These are phyloP conservation scores for Thermoascus crustaceus DNA, from an alignment of 2,329 filamentous ascomycete species.

Conservation along the genomic window DNA sequence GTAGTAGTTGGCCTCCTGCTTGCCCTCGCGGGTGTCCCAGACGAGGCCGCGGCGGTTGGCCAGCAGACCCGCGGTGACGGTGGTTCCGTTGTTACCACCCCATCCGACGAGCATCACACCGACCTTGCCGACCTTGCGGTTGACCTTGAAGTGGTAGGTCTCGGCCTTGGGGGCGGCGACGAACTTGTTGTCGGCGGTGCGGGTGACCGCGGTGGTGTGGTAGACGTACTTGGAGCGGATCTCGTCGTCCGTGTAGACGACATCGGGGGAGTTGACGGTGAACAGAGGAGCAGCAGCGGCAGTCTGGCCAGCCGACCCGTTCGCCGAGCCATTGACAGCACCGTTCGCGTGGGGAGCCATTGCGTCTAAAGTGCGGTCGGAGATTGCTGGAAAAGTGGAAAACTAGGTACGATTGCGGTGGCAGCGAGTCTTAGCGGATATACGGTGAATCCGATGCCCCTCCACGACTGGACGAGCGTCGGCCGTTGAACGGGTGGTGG, in stretches of 20 bases:
- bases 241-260: slow-evolving; percentile 76
- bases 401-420: slow-evolving; percentile 42
- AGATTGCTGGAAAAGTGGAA: slow-evolving; percentile 17
- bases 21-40: slow-evolving; percentile 92
- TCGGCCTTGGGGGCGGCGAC: slow-evolving; percentile 82
- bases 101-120: slow-evolving; percentile 97
- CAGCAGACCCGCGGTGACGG: slow-evolving; percentile 92
- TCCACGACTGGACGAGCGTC: slow-evolving; percentile 82
- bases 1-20: slow-evolving; percentile 88
- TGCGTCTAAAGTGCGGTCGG: too few species aligned
- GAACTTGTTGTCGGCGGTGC: slow-evolving; percentile 64
- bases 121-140: slow-evolving; percentile 84
- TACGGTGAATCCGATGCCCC: slow-evolving; percentile 58
- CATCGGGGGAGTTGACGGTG: slow-evolving; percentile 84
- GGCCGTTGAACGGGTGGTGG: slow-evolving; percentile 95
- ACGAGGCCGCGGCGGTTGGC: slow-evolving; percentile 79
- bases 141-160: slow-evolving; percentile 93
- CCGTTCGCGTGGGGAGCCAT: slow-evolving; percentile 91
- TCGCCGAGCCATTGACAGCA: slow-evolving; percentile 45
- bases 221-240: slow-evolving; percentile 96
- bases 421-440: slow-evolving; percentile 44
- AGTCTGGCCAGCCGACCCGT: slow-evolving; percentile 41
- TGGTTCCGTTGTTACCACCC: slow-evolving; percentile 97
- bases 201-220: slow-evolving; percentile 77
- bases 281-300: slow-evolving; percentile 53